Percentiles rank a stretch among this genome's conserved stretches.
These are phyloP conservation scores for Candida loeiensis DNA, from an alignment of 805 yeast species.

Conservation along the genomic window DNA sequence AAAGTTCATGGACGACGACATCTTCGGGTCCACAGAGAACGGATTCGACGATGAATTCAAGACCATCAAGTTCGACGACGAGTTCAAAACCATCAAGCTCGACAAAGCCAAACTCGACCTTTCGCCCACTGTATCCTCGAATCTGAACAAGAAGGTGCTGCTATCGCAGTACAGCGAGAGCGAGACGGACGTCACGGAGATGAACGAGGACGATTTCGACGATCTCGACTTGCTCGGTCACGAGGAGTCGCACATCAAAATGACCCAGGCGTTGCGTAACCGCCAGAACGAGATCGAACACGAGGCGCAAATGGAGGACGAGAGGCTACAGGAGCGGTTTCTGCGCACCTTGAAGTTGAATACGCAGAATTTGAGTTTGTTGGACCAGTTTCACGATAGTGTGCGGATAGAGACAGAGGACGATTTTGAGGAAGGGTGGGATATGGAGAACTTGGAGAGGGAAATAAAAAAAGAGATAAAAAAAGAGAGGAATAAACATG, in stretches of 20 bases:
- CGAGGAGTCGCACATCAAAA: conserved; percentile 31
- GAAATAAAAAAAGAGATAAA: background rate
- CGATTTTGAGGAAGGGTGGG: conserved; percentile 23
- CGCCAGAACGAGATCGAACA: conserved; percentile 23
- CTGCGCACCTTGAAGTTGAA: conserved; percentile 9
- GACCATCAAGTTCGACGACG: conserved; percentile 24
- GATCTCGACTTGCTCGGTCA: conserved; percentile 37
- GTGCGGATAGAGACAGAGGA: conserved; percentile 19
- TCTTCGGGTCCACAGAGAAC: conserved; percentile 24
- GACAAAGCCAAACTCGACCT: conserved; percentile 9
- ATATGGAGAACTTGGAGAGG: background rate
- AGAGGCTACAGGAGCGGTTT: conserved; percentile 21
- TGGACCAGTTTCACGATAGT: conserved; percentile 30
- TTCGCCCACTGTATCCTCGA: background rate
- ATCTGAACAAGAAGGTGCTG: conserved; percentile 1
- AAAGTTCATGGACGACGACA: conserved; percentile 23
- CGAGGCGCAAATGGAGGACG: conserved; percentile 35
- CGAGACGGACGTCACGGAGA: conserved; percentile 38
- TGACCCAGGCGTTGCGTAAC: conserved; percentile 22
- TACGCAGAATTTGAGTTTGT: conserved; percentile 11
- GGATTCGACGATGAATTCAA: conserved; percentile 26
- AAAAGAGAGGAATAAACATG: background rate
- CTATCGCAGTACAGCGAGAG: conserved; percentile 30
- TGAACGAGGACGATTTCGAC: conserved; percentile 37
- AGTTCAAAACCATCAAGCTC: conserved; percentile 24